Evolutionary conservation across 2,329 filamentous ascomycete genomes (phyloP), one percentile per base, ranked within the genome.

Genomic region (Penicillium rolfsii): DNA sequence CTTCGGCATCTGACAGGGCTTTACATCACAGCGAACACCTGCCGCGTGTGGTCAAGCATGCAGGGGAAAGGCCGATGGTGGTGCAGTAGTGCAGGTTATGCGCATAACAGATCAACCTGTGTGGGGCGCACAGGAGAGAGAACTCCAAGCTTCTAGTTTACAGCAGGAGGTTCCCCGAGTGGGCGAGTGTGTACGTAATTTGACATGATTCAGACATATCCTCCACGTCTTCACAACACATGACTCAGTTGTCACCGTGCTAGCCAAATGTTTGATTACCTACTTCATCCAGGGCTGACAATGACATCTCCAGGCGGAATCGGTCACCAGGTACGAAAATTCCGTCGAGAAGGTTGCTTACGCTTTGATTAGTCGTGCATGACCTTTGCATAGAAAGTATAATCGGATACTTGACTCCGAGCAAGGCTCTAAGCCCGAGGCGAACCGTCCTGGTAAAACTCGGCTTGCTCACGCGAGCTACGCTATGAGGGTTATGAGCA

Each of bases 41-140:
- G 54, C 46, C 54, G 57, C 55, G 62, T 62, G 55, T 63, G 41
- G 41, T 49, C 28, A 36, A 57, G 63, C 58, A 61, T 57, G 58
- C 43, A 61, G 56, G 50, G 55, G 53, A 38, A 24, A 14, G 35
- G 28, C 33, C 38, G 35, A 55, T 49, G 43, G 16, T 58, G 52
- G 22, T 52, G 53, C 41, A n/a, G 40, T 16, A n/a, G 40, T 16
- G 22, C 40, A 41, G n/a, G 7, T 41, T n/a, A 41, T 56, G 35
- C 41, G 26, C 54, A 59, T 48, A 53, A 55, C 38, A 14, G 38
- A 35, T 40, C 35, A 49, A 22, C 24, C 49, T 43, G 43, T 58
- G 59, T 54, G 46, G 12, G 19, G 19, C 19, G 19, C 19, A 22
- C 54, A 14, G 19, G 33, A 54, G 55, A 50, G 54, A 53, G n/a